Conservation (phyloP, 805 yeast genomes). For the Candida arabinofermentans region DNA sequence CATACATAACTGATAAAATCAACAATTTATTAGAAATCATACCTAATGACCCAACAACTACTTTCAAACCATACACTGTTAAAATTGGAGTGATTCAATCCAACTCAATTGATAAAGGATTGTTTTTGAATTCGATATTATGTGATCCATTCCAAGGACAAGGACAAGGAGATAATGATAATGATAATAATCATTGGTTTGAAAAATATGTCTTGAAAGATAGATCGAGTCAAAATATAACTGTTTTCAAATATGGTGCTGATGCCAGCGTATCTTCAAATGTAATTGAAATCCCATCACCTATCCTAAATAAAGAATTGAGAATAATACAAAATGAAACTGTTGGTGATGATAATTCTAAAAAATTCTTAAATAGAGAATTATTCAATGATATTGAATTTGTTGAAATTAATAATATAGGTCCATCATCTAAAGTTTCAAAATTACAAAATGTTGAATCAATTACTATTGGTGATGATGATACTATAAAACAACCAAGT, state of each 20-base stretch:
- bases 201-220: conserved; percentile 6
- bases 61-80: conserved; percentile 21
- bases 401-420: conserved; percentile 26
- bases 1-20: conserved; percentile 12
- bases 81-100: conserved; percentile 28
- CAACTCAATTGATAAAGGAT: conserved; percentile 13
- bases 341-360: conserved; percentile 18
- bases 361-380: conserved; percentile 14
- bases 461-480: conserved; percentile 3
- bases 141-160: conserved; percentile 33
- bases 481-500: background rate
- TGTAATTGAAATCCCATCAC: conserved; percentile 23
- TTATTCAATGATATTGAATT: conserved; percentile 29
- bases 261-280: conserved; percentile 4
- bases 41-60: conserved; percentile 6
- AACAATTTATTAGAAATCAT: conserved; percentile 12
- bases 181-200: conserved; percentile 21
- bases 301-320: conserved; percentile 26
- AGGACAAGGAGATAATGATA: too few species aligned
- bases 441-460: conserved; percentile 11
- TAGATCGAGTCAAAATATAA: conserved; percentile 8
- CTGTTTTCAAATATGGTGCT: conserved; percentile 12
- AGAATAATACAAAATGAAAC: conserved; percentile 27
- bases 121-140: conserved; percentile 23
- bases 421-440: background rate